These are phyloP conservation scores for Nemophila menziesii DNA, from an alignment of 257 asterid species.

Conservation along the genomic window DNA sequence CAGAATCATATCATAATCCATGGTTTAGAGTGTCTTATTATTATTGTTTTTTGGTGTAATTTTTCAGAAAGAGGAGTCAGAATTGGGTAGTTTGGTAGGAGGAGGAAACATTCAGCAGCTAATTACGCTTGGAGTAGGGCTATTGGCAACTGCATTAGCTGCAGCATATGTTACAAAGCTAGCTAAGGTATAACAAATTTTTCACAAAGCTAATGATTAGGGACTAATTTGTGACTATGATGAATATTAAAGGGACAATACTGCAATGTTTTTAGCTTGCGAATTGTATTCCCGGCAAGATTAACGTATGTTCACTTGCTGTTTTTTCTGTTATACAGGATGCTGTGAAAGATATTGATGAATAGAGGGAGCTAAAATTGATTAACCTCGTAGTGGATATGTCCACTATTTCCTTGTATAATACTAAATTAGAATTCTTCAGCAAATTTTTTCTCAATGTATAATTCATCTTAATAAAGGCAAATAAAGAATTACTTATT, in stretches of 20 bases:
- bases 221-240: too few relatives aligned
- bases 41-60: constrained; percentile 3
- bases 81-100: constrained; percentile 43
- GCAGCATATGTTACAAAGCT: constrained; percentile 75
- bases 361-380: constrained; percentile 3
- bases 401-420: constrained; percentile 2
- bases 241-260: too few relatives aligned
- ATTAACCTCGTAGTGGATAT: too few relatives aligned
- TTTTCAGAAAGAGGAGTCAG: constrained; percentile 80
- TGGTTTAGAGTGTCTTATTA: not conserved
- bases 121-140: constrained; percentile 68
- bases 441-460: constrained; percentile 10
- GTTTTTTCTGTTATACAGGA: constrained; percentile 26
- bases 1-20: not conserved
- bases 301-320: not conserved
- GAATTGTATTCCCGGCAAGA: too few relatives aligned
- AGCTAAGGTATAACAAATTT: constrained; percentile 74
- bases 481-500: not conserved
- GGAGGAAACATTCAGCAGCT: constrained; percentile 73
- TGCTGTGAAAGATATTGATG: constrained; percentile 33
- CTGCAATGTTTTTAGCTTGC: too few relatives aligned
- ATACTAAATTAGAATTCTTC: not conserved
- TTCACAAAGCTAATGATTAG: too few relatives aligned
- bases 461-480: not conserved
- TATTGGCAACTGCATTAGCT: constrained; percentile 69